phyloP scores from a whole-genome alignment of 768 basidiomycete species.

The Pleurotus djamor region DNA sequence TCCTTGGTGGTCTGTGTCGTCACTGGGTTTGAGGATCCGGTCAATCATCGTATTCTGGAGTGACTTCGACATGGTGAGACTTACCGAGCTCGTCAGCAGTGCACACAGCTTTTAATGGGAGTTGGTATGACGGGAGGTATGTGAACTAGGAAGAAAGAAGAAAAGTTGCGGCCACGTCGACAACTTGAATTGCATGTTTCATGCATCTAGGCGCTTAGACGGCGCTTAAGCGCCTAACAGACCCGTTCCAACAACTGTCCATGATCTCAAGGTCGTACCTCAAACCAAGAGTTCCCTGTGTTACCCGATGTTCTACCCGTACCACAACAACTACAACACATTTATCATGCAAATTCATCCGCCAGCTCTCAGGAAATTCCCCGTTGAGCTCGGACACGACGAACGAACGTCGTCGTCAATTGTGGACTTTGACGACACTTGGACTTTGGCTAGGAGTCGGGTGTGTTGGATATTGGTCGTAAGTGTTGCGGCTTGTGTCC shows the following conservation, averaged over 20 bases:
- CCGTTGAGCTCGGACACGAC: background rate
- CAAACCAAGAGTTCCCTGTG: too few species aligned
- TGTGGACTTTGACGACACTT: background rate
- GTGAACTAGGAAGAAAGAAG: background rate
- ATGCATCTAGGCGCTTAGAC: background rate
- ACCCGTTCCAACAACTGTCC: too few species aligned
- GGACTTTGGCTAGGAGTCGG: background rate
- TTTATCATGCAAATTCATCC: too few species aligned
- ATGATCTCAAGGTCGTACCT: too few species aligned
- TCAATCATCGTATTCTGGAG: constrained; percentile 7
- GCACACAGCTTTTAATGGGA: background rate
- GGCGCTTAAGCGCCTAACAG: too few species aligned
- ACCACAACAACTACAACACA: too few species aligned
- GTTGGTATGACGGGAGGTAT: constrained; percentile 1
- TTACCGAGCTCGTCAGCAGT: background rate
- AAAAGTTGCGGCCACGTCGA: background rate
- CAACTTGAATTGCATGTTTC: background rate
- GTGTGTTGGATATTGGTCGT: background rate
- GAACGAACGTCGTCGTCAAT: background rate
- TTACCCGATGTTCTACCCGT: too few species aligned
- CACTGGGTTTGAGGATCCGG: constrained; percentile 2
- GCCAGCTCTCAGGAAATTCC: too few species aligned
- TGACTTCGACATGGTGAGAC: constrained; percentile 3
- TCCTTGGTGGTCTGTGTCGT: background rate
- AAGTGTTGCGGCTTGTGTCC: background rate